Evolutionary conservation across 192 early-diverging fungal species (phyloP), one percentile per base, ranked within the genome.

Genomic region (Mortierella alpina): DNA sequence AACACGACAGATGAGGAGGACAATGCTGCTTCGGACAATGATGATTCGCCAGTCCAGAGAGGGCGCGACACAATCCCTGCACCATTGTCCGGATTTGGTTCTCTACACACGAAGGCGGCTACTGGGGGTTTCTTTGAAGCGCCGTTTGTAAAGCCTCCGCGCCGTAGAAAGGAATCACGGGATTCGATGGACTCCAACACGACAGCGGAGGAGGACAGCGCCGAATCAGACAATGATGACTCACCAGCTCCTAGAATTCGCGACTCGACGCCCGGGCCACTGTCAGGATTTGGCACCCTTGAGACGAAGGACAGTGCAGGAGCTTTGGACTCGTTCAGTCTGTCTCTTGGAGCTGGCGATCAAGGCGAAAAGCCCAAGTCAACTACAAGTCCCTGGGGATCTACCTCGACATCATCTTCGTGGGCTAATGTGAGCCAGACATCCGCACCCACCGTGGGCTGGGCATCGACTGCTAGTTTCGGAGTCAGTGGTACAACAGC

Each of bases 111-210:
- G 6, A 48, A 61, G 18, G 10, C 73, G 46, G 5, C 48, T 17
- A 23, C 6, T 46, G 67, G 68, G 64, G 47, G 31, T 31, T 31
- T 17, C 51, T 59, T 69, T 4, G 77, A 80, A 6, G 50, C 63
- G 54, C 22, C 77, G 11, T 80, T 80, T 44, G 70, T 72, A 13
- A 80, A 80, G 61, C 55, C 62, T 15, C 77, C 77, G 20, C 70
- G 77, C 14, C 54, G 59, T 17, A 58, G 63, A 15, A 72, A 39
- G 22, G 77, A 56, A 9, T 66, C 77, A 12, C 44, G 77, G 14
- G 77, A 80, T n/a, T 80, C 77, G 2, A 41, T 80, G 13, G 77
- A 80, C 47, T 80, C 77, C 23, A 66, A 80, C 39, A 80, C 77
- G 18, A 71, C 70, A 11, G 70, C 72, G 0, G 70, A 72, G 12